phyloP scores from a whole-genome alignment of 2,329 filamentous ascomycete genomes.

The Cladosporium sp. region DNA sequence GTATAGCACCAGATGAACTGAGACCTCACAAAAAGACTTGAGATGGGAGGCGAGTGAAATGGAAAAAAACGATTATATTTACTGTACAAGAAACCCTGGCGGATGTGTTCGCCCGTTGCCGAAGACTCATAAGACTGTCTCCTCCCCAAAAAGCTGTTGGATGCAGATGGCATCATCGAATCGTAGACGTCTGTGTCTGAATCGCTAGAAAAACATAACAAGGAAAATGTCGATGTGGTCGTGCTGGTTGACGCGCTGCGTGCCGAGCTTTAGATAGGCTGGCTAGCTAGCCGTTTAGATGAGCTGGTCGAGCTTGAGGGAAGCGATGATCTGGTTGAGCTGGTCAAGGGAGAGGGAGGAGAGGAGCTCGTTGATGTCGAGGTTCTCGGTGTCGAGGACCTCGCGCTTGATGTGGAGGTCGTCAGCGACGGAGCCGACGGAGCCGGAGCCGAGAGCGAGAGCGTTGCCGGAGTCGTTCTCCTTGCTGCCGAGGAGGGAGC shows the following conservation, averaged over 20 bases:
- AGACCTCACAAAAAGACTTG: background rate
- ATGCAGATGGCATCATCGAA: slow-evolving; percentile 5
- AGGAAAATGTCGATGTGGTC: background rate
- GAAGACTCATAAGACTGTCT: background rate
- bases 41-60: background rate
- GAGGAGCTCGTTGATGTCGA: background rate
- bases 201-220: background rate
- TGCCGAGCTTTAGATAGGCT: background rate
- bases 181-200: background rate
- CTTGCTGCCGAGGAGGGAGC: background rate
- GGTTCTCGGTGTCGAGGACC: background rate
- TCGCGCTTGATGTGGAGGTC: background rate
- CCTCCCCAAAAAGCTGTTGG: background rate
- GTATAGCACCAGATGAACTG: background rate
- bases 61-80: slow-evolving; percentile 1
- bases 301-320: no score
- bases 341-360: background rate
- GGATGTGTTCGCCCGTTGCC: background rate
- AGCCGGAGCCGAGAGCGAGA: background rate
- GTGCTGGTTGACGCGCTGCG: background rate
- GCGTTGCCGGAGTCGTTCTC: background rate
- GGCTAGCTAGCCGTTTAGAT: no score
- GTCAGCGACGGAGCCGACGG: background rate
- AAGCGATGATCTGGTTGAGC: background rate
- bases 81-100: background rate